Conservation (phyloP, 345 rosid genomes). For the Aquilaria malaccensis region DNA sequence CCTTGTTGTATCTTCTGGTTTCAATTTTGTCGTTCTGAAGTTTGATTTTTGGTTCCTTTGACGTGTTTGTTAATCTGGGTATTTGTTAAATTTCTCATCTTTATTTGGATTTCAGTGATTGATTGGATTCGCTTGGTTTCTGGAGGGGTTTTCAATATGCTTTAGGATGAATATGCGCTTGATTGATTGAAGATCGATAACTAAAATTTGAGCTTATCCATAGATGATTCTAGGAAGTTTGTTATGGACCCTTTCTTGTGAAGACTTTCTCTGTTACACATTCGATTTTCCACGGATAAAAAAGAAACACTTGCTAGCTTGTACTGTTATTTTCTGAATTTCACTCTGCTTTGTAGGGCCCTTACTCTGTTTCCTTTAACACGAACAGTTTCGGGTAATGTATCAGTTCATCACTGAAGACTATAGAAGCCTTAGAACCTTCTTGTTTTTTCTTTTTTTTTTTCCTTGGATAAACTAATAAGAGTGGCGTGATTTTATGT, state of each 20-base stretch:
- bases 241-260: conserved; percentile 10
- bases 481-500: no score
- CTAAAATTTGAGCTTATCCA: not conserved
- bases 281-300: not conserved
- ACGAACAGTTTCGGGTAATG: no score
- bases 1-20: conserved; percentile 7
- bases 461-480: no score
- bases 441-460: no score
- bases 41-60: conserved; percentile 19
- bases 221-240: conserved; percentile 8
- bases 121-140: conserved; percentile 3
- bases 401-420: no score
- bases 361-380: no score
- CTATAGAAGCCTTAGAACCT: no score
- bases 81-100: conserved; percentile 5
- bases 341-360: no score
- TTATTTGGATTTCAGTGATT: conserved; percentile 9
- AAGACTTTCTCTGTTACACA: not conserved
- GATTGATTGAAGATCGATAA: conserved; percentile 9
- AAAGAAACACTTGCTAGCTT: no score
- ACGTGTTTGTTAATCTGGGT: conserved; percentile 11
- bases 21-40: conserved; percentile 13
- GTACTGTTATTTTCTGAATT: no score
- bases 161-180: not conserved
- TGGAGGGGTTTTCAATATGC: not conserved